Base-by-base conservation (phyloP, 192 early-diverging fungal genomes). In the Linnemannia schmuckeri region DNA sequence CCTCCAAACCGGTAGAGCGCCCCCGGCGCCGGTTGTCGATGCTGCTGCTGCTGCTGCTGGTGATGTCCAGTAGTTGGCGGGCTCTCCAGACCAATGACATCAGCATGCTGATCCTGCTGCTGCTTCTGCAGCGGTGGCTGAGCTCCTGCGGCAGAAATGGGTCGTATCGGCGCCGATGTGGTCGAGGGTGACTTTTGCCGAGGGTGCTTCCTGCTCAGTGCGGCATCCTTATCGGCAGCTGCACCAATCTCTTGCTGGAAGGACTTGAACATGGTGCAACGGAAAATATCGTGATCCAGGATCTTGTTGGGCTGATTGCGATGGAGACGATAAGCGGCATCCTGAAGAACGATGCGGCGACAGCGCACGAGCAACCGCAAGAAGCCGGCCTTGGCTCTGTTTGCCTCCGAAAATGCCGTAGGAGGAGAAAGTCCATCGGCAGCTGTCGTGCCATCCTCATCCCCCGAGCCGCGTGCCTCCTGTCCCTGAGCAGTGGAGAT, bases 301-400 rank as follows among this genome's bases (percentile, higher is more conserved):
- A 66, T 66, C 61, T 66, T 66, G 27, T 66, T 66, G 30, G 61
- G 61, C 12, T 66, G 61, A 66, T 66, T 30, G 30, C 61, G 61
- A 66, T 66, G 30, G 61, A 66, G 30, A 33, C 61, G 61, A 15
- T n/a, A 33, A 4, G 61, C 61, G 0, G 61, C 61, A 66, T 66
- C 61, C 30, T 66, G 61, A 66, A 66, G 61, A 66, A 66, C 33
- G 3, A 66, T 66, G 3, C 61, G 61, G 12, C 61, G 61, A 66
- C 61, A 66, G 61, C 61, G 61, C 61, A 66, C 61, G 27, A 66
- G 61, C 12, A 66, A 66, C 12, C 61, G n/a, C 61, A 66, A 15
- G 12, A 66, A 66, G 10, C 61, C 30, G 24, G 61, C 61, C 61
- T 66, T 66, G 61, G 3, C 30, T 12, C 33, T 66, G n/a, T 66